Conservation (phyloP, 257 asterid genomes). For the Primulina eburnea region DNA sequence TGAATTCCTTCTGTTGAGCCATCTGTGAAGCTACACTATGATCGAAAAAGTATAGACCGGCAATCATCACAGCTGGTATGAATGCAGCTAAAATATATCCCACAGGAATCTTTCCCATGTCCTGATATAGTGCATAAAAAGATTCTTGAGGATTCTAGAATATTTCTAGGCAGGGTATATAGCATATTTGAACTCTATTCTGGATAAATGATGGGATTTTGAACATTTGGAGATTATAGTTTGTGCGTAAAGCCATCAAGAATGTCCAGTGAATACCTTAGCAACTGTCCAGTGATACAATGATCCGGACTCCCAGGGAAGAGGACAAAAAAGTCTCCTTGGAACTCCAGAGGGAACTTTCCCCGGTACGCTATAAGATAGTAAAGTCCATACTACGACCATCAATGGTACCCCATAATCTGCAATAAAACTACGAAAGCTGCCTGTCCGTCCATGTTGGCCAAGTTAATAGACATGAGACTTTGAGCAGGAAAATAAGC, state of each 20-base stretch:
- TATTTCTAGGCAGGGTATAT: neutral
- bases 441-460: slow-evolving; percentile 27
- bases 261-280: slow-evolving; percentile 28
- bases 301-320: slow-evolving; percentile 49
- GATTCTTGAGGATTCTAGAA: neutral
- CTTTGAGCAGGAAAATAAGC: neutral
- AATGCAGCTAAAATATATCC: slow-evolving; percentile 46
- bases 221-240: neutral
- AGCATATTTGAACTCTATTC: neutral
- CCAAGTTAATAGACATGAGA: neutral
- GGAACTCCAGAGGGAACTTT: slow-evolving; percentile 47
- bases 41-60: slow-evolving; percentile 60
- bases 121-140: slow-evolving; percentile 30
- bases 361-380: slow-evolving; percentile 40
- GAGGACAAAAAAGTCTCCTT: slow-evolving; percentile 43
- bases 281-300: slow-evolving; percentile 52
- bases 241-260: neutral
- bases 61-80: slow-evolving; percentile 57
- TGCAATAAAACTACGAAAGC: slow-evolving; percentile 43
- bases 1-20: slow-evolving; percentile 65
- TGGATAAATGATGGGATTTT: neutral
- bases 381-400: slow-evolving; percentile 52
- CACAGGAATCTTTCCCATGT: slow-evolving; percentile 50
- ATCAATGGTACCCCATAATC: slow-evolving; percentile 62
- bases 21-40: slow-evolving; percentile 60